A percentile compares a stretch with the other conserved stretches of the same genome.
Conservation (phyloP, 208 protist species). For the Strigomonas oncopelti region DNA sequence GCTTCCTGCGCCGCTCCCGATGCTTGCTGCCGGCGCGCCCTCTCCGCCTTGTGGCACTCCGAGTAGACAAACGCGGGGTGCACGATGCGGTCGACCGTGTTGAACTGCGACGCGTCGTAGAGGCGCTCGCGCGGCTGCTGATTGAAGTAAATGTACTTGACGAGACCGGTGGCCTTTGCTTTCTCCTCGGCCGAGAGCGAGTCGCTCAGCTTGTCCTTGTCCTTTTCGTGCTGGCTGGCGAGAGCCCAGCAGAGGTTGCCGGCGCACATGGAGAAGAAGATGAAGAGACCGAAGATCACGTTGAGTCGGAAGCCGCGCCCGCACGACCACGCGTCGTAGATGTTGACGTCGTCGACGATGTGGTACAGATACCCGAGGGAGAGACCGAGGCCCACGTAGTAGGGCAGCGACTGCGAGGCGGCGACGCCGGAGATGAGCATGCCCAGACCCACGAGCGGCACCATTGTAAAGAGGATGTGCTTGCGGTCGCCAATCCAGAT, state of each 20-base stretch:
- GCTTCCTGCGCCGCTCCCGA: conserved; percentile 10
- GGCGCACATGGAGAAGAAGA: conserved; percentile 66
- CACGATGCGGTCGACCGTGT: conserved; percentile 67
- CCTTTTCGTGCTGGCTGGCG: conserved; percentile 63
- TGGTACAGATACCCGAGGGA: conserved; percentile 63
- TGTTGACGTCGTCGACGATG: conserved; percentile 85
- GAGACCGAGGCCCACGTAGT: conserved; percentile 54
- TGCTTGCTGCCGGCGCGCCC: neutral
- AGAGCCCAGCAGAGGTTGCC: conserved; percentile 78
- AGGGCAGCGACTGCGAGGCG: conserved; percentile 70
- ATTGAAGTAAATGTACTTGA: conserved; percentile 57
- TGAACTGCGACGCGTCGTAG: conserved; percentile 44
- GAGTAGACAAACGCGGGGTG: conserved; percentile 74
- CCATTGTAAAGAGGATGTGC: conserved; percentile 63
- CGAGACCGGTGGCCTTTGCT: conserved; percentile 23
- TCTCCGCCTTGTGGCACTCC: conserved; percentile 32
- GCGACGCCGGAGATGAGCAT: conserved; percentile 59
- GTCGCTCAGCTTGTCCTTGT: conserved; percentile 46
- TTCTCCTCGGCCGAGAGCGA: conserved; percentile 13
- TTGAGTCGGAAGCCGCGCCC: conserved; percentile 59
- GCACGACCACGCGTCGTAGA: conserved; percentile 83
- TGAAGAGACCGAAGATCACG: conserved; percentile 57
- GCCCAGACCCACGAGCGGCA: conserved; percentile 39
- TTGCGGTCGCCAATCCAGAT: conserved; percentile 81
- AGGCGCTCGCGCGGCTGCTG: conserved; percentile 20